Base-by-base conservation (phyloP, 148 eudicot genomes). In the Spergularia marina region DNA sequence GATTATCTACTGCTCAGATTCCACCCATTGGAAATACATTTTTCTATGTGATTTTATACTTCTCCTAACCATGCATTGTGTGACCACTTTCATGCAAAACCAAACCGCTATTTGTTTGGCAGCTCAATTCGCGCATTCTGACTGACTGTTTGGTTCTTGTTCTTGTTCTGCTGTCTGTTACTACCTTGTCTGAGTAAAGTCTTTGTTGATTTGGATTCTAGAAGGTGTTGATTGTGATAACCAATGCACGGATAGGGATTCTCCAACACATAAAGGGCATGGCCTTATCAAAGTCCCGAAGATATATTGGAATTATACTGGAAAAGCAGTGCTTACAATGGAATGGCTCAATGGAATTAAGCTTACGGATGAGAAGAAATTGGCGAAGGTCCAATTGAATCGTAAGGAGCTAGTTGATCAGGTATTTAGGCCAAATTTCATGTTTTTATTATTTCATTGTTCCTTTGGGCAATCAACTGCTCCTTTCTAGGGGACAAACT, bases 261-360 rank as follows among this genome's bases (percentile, higher is more conserved):
- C 72, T 77, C 80, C 40, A 65, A 74, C 64, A 25, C 57, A 79
- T 57, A 79, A 67, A 73, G 84, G 87, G 71, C 82, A 69, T 36
- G 76, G 57, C 58, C 81, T 85, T 72, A 77, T 95, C 44, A 95
- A 84, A 82, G 92, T 90, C 70, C 98, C 98, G 23, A 95, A 92
- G 81, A 90, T 95, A 58, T 90, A 95, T 73, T 95, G 98, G 98
- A 88, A 85, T 71, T 81, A 90, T 75, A 95, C 98, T 36, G 87
- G 98, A 23, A 90, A 88, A 81, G 89, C 86, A 56, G 97, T 95
- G 75, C 92, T 95, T 49, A 95, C 98, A 14, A 90, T 95, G 97
- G 98, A 92, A 86, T 95, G 98, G 98, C 79, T 95, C 65, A 87
- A 95, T 82, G 98, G 98, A 82, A 92, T 92, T 54, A 95, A 95